These are phyloP conservation scores for Hordeum marinum DNA, from an alignment of 176 grass and related monocot species.

Conservation along the genomic window DNA sequence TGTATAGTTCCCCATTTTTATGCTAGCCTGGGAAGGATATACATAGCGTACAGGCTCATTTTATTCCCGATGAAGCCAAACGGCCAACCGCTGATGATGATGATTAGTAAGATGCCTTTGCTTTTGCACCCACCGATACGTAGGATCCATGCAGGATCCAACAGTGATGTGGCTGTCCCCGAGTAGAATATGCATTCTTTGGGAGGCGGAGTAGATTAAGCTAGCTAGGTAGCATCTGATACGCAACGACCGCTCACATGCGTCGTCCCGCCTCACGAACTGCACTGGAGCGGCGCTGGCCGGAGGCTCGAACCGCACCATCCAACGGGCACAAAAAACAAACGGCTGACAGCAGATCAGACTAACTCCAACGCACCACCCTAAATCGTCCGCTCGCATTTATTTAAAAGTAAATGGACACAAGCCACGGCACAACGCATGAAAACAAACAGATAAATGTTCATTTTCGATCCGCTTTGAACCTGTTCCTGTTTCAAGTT, in stretches of 20 bases:
- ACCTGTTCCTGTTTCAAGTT: too few species aligned
- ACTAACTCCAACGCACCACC: too few species aligned
- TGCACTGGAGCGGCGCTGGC: background rate
- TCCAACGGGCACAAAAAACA: background rate
- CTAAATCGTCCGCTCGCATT: too few species aligned
- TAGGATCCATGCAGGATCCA: background rate
- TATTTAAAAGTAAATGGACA: too few species aligned
- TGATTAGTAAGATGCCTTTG: background rate
- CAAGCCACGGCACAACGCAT: too few species aligned
- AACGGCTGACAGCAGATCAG: too few species aligned
- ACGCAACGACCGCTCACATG: slow-evolving; percentile 2
- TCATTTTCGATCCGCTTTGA: too few species aligned
- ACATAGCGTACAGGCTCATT: background rate
- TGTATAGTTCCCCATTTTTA: background rate
- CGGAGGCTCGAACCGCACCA: background rate
- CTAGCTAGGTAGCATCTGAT: background rate
- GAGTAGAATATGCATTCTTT: background rate
- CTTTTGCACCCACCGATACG: background rate
- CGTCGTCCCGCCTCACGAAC: background rate
- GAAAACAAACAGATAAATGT: too few species aligned
- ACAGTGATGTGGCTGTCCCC: background rate
- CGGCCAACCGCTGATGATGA: background rate
- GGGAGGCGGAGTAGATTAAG: background rate
- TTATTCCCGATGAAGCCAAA: background rate
- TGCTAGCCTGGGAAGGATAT: background rate